Percentiles rank a stretch among this genome's conserved stretches.
phyloP scores from a whole-genome alignment of 1,284 basidiomycete genomes.

The Cryptococcus hybrid region DNA sequence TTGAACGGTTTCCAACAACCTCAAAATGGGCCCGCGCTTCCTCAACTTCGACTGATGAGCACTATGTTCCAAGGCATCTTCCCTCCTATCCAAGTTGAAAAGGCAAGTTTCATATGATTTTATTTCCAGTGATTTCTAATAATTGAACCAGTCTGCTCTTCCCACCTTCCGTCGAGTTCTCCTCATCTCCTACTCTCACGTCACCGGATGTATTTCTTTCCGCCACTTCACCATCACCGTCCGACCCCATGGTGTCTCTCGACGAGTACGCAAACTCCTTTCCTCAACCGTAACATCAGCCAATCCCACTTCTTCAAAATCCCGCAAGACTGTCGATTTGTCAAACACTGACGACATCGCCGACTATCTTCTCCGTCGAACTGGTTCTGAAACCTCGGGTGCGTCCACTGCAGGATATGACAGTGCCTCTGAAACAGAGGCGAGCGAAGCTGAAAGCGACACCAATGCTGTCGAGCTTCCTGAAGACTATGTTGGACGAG shows the following conservation, averaged over 20 bases:
- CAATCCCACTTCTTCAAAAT: slow-evolving; percentile 21
- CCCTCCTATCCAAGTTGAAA: slow-evolving; percentile 55
- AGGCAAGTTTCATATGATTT: slow-evolving; percentile 43
- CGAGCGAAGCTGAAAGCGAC: slow-evolving; percentile 75
- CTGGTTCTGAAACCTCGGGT: slow-evolving; percentile 58
- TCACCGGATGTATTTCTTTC: slow-evolving; percentile 83
- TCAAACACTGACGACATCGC: slow-evolving; percentile 90
- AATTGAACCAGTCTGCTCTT: slow-evolving; percentile 66
- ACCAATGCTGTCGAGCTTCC: slow-evolving; percentile 69
- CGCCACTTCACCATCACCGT: slow-evolving; percentile 95
- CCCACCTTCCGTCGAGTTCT: slow-evolving; percentile 86
- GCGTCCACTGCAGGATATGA: slow-evolving; percentile 67
- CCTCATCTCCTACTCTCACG: slow-evolving; percentile 85
- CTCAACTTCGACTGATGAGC: slow-evolving; percentile 54
- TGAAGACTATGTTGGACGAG: slow-evolving; percentile 90
- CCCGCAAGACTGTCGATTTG: slow-evolving; percentile 62
- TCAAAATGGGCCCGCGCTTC: slow-evolving; percentile 46
- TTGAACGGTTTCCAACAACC: slow-evolving; percentile 54
- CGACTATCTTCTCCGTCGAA: slow-evolving; percentile 81
- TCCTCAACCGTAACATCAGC: slow-evolving; percentile 42
- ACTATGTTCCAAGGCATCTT: slow-evolving; percentile 57
- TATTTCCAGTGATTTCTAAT: not conserved
- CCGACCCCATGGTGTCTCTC: slow-evolving; percentile 90
- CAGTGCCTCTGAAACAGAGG: slow-evolving; percentile 61
- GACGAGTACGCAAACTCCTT: slow-evolving; percentile 84